Base-by-base conservation (phyloP, 345 rosid genomes). In the Cochlearia excelsa region DNA sequence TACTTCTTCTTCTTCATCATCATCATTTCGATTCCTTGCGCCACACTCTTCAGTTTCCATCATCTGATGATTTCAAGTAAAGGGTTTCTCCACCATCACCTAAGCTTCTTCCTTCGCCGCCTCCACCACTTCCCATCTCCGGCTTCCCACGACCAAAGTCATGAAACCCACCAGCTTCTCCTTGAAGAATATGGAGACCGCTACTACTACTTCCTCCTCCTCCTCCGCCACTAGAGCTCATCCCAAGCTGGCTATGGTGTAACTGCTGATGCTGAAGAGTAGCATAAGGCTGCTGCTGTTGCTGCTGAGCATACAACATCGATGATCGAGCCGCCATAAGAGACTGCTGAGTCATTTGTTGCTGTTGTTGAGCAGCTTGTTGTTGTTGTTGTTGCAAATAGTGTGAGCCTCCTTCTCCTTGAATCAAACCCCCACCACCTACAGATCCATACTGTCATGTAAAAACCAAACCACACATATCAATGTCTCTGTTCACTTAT, bases 351-450 rank as follows among this genome's bases (percentile, higher is more conserved):
- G 84, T 82, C 95, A 87, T 84, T 73, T 83, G 95, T 73, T 83
- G 95, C 70, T 83, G 95, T 60, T 88, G 76, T 69, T 84, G 95
- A 70, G 83, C 87, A 10, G 87, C 75, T 77, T 93, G 99, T 65
- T 87, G 99, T 65, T 87, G 99, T 65, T 87, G 95, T 49, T 84
- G 99, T 88, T 82, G 97, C 92, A 90, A 53, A 72, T 87, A 94
- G 79, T 83, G 95, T 45, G 80, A 77, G 65, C 88, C 97, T 46
- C 76, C 76, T 66, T 67, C 70, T 71, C 86, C 82, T 76, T 85
- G 99, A 76, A 83, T 67, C 57, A 84, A 56, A 16, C 23, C 23
- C 40, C 96, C 84, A 54, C 90, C 53, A 5, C 90, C 83, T 54
- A 76, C 51, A 4, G 95, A 69, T 30, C 90, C 68, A 70, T 73